Evolutionary conservation across 78 protist genomes (phyloP).

Genomic region (Pigoraptor vietnamica): DNA sequence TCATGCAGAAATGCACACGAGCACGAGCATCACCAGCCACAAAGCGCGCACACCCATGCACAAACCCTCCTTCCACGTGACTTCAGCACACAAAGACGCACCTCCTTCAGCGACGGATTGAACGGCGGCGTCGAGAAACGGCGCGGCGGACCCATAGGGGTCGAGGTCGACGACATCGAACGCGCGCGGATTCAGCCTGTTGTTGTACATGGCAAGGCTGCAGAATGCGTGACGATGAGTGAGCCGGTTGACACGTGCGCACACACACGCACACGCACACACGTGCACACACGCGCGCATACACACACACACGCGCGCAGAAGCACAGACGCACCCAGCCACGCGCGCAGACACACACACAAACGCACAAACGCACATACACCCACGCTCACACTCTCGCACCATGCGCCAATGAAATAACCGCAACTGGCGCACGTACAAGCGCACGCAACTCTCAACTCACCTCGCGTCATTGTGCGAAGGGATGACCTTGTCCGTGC

Average conservation of each 20-base stretch:
- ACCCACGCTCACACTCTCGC: no score
- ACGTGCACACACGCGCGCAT: no score
- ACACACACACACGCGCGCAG: no score
- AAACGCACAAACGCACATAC: no score
- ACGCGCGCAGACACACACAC: no score
- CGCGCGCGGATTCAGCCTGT: neutral
- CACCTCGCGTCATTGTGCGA: slow-evolving; percentile 41
- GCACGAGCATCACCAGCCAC: neutral
- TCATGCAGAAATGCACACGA: neutral
- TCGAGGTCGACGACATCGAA: slow-evolving; percentile 96
- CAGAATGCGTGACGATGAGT: neutral
- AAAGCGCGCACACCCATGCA: neutral
- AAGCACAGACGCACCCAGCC: no score
- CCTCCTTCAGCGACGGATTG: slow-evolving; percentile 81
- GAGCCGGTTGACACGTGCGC: neutral
- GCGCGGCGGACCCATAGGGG: slow-evolving; percentile 97
- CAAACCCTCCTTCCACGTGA: neutral
- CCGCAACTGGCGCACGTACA: neutral
- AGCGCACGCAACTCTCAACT: no score
- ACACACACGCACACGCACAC: no score
- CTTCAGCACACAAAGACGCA: neutral
- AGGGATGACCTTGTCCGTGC: slow-evolving; percentile 29
- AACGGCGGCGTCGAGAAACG: slow-evolving; percentile 92
- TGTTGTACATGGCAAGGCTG: slow-evolving; percentile 40
- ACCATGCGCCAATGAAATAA: no score